Conservation (phyloP, 208 protist genomes). For the Novymonas esmeraldas region DNA sequence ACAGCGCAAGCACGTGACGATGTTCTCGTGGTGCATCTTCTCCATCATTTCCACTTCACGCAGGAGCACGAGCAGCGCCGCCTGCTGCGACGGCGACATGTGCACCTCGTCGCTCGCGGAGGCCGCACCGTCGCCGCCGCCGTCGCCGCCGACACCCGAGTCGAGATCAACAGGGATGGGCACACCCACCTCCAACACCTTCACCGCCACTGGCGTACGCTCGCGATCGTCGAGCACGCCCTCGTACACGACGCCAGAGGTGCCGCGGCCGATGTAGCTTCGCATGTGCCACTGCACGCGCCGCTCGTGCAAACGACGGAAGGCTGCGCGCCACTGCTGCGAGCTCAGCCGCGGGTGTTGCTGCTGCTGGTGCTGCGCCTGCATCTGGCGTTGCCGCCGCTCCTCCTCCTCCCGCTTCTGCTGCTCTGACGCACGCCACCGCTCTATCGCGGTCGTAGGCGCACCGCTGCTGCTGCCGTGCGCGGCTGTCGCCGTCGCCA, state of each 20-base stretch:
- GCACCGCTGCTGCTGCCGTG: neutral
- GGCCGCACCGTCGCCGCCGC: neutral
- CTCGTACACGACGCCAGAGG: constrained; percentile 48
- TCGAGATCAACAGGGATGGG: constrained; percentile 3
- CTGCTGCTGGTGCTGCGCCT: neutral
- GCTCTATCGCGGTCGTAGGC: constrained; percentile 25
- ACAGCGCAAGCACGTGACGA: constrained; percentile 81
- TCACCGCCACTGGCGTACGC: constrained; percentile 79
- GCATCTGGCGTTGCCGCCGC: neutral
- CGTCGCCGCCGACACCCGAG: neutral
- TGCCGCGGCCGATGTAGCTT: constrained; percentile 42
- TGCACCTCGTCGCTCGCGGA: constrained; percentile 18
- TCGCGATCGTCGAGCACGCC: constrained; percentile 39
- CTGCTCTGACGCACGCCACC: constrained; percentile 27
- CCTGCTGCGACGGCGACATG: constrained; percentile 43
- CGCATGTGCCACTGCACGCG: constrained; percentile 31
- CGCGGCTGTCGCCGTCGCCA: neutral
- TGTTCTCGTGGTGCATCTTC: constrained; percentile 75
- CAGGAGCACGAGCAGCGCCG: constrained; percentile 41
- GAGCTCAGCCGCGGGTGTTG: neutral
- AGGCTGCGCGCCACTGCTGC: constrained; percentile 30
- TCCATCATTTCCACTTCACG: constrained; percentile 88
- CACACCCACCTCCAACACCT: constrained; percentile 68
- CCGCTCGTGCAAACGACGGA: constrained; percentile 34
- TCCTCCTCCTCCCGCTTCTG: constrained; percentile 11